These are phyloP conservation scores for Persicaria tinctoria DNA, from an alignment of 148 eudicot genomes.

Conservation along the genomic window DNA sequence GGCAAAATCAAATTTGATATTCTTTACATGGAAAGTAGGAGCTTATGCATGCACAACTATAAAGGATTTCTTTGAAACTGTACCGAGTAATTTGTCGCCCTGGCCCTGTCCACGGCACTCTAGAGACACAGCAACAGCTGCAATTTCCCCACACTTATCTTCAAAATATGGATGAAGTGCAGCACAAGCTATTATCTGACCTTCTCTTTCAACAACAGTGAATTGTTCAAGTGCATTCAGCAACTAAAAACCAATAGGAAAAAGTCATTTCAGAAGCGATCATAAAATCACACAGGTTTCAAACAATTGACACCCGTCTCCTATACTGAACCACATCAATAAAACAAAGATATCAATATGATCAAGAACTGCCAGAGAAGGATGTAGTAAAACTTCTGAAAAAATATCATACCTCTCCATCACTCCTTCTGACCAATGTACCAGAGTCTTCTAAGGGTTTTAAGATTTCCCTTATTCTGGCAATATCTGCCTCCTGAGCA, in stretches of 20 bases:
- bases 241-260: constrained; percentile 36
- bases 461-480: constrained; percentile 60
- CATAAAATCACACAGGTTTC: neutral
- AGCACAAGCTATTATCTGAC: constrained; percentile 91
- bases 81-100: constrained; percentile 95
- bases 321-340: neutral
- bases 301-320: neutral
- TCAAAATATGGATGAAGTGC: constrained; percentile 81
- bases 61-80: neutral
- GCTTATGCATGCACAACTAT: neutral
- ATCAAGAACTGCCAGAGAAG: neutral
- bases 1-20: neutral
- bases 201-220: constrained; percentile 95
- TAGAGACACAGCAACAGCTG: constrained; percentile 93
- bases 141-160: constrained; percentile 88
- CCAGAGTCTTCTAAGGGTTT: constrained; percentile 86
- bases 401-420: constrained; percentile 56
- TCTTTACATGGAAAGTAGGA: neutral
- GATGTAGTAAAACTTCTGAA: neutral
- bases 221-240: constrained; percentile 50
- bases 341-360: neutral
- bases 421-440: constrained; percentile 69
- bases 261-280: neutral
- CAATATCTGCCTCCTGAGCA: constrained; percentile 64
- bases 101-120: constrained; percentile 98